Evolutionary conservation across 2,329 filamentous ascomycete genomes (phyloP).

Genomic region (Ophiostoma sp.): DNA sequence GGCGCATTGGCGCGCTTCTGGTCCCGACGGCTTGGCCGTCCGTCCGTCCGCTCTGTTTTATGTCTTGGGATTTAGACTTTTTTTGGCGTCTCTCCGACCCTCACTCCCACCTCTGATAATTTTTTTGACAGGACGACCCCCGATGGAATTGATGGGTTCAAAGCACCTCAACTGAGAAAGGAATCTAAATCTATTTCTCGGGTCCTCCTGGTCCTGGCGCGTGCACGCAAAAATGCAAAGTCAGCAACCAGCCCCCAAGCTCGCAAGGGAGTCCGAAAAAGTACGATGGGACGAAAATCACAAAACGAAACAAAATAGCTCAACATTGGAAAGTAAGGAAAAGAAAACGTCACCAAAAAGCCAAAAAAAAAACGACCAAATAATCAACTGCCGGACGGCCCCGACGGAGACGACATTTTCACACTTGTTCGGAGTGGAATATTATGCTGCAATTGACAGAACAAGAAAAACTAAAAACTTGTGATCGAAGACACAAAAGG

Average conservation of each 20-base stretch:
- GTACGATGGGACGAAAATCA: neutral
- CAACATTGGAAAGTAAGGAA: neutral
- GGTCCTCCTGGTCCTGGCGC: neutral
- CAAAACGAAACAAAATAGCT: neutral
- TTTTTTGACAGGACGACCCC: conserved; percentile 5
- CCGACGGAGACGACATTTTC: neutral
- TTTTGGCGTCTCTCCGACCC: neutral
- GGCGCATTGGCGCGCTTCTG: neutral
- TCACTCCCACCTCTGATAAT: neutral
- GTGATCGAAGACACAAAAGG: neutral
- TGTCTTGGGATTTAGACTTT: conserved; percentile 7
- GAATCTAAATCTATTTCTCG: neutral
- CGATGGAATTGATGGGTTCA: neutral
- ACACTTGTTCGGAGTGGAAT: neutral
- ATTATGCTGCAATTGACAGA: neutral
- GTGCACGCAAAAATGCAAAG: neutral
- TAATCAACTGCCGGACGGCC: neutral
- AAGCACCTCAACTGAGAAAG: neutral
- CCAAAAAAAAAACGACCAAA: neutral
- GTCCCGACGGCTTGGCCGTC: neutral
- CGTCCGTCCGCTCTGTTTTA: neutral
- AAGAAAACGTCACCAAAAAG: neutral
- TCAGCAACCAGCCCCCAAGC: neutral
- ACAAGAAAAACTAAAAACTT: neutral
- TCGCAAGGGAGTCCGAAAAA: neutral